phyloP scores from a whole-genome alignment of 1,284 basidiomycete genomes.

The Austropuccinia psidii region DNA sequence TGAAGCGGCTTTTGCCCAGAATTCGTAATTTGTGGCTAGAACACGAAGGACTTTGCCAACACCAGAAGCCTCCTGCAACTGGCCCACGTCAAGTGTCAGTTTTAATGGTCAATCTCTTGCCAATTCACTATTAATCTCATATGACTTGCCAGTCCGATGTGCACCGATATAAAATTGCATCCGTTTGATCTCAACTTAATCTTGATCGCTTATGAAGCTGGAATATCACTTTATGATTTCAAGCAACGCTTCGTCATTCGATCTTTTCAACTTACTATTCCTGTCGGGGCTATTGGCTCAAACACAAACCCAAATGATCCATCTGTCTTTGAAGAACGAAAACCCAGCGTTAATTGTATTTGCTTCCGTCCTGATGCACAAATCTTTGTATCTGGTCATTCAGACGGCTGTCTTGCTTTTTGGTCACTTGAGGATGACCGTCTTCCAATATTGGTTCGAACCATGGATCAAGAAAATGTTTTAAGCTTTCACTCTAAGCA shows the following conservation, averaged over 20 bases:
- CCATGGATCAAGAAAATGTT: constrained; percentile 54
- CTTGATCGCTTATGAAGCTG: constrained; percentile 74
- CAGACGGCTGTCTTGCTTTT: constrained; percentile 79
- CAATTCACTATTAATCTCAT: not conserved
- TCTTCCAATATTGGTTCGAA: constrained; percentile 69
- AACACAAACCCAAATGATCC: constrained; percentile 55
- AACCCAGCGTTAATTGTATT: constrained; percentile 65
- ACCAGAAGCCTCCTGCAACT: constrained; percentile 50
- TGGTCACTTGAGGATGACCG: constrained; percentile 76
- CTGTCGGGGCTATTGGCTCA: constrained; percentile 72
- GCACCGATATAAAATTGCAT: constrained; percentile 62
- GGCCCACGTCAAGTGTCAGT: constrained; percentile 49
- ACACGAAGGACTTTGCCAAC: constrained; percentile 65
- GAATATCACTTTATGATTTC: constrained; percentile 64
- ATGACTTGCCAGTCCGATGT: constrained; percentile 50
- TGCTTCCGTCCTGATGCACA: constrained; percentile 57
- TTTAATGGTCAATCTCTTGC: not conserved
- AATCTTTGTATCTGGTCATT: constrained; percentile 61
- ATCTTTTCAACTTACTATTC: constrained; percentile 61
- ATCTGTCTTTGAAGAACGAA: constrained; percentile 61
- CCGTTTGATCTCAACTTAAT: constrained; percentile 72
- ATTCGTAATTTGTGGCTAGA: constrained; percentile 67
- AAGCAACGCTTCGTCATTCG: constrained; percentile 57
- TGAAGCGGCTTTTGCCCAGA: constrained; percentile 39
- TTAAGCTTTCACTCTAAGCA: too few species aligned